phyloP scores from a whole-genome alignment of 148 eudicot genomes.

The Nepenthes mirabilis region DNA sequence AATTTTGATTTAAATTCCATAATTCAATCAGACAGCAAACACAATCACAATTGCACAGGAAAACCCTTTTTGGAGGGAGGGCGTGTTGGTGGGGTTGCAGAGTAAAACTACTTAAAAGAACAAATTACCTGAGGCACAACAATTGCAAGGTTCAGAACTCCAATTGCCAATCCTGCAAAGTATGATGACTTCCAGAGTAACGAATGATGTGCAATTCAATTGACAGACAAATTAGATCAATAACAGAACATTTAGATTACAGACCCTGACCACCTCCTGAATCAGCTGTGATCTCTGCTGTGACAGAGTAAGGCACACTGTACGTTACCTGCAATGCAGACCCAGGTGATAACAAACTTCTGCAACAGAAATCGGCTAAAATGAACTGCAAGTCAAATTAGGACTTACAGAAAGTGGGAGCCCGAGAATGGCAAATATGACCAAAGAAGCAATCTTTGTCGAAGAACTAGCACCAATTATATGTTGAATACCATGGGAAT shows the following conservation, averaged over 20 bases:
- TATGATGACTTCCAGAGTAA: conserved; percentile 10
- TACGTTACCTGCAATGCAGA: conserved; percentile 50
- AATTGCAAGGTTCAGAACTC: conserved; percentile 87
- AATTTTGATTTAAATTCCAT: no score
- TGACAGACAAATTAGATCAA: not conserved
- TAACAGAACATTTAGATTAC: conserved; percentile 2
- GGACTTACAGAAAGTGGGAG: conserved; percentile 84
- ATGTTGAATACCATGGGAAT: conserved; percentile 44
- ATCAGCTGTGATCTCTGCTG: conserved; percentile 89
- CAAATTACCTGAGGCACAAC: conserved; percentile 82
- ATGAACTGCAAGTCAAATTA: not conserved
- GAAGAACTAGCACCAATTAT: conserved; percentile 45
- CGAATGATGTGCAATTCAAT: not conserved
- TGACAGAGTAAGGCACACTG: conserved; percentile 91
- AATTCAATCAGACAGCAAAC: no score
- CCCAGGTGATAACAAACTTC: not conserved
- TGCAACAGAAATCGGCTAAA: not conserved
- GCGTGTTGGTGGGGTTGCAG: no score
- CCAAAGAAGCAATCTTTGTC: conserved; percentile 65
- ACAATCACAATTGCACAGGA: no score
- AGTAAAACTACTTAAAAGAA: not conserved
- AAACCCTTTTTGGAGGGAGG: no score
- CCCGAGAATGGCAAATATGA: conserved; percentile 84
- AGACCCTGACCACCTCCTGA: conserved; percentile 94
- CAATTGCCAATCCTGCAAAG: conserved; percentile 84